Base-by-base conservation (phyloP, 495 filamentous ascomycete genomes). In the Hypoxylon trugodes region DNA sequence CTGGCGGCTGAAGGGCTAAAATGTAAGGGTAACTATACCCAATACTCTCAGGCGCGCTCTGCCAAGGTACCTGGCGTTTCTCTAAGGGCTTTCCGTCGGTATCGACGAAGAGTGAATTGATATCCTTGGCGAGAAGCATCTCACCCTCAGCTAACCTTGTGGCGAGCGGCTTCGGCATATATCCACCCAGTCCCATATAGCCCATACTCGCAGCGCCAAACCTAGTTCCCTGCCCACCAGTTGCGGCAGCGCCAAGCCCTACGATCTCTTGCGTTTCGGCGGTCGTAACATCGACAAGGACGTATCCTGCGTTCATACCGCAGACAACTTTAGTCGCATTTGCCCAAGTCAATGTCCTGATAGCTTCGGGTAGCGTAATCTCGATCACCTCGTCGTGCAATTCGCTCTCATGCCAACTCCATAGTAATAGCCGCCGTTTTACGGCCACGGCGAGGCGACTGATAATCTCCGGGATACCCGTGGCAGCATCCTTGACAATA, bases 21-120 rank as follows among this genome's bases (percentile, higher is more conserved):
- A 99, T 81, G 69, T 97, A 99, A 0, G 95, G 95, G 69, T 99
- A 97, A 36, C 91, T 96, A 69, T 97, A 98, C 35, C 93, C 96
- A 48, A 99, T 86, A 40, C 88, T 85, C 59, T 96, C 93, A 1
- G 95, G 96, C 1, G 93, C 93, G 47, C 86, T 81, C 24, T 87
- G 84, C 95, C 95, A 99, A 7, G 92, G 93, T 22, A 98, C 86
- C 75, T 97, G 94, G 36, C 90, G 83, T 69, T 91, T 89, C 15
- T 94, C 90, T 2, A 96, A 70, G 0, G 92, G 82, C 55, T 91
- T 92, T 1, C 93, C 96, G 6, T 92, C 82, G 19, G 85, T 82
- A 54, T 96, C 87, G 56, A 96, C 90, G 66, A 98, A 99, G 36
- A 96, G 79, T 0, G 93, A 96, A 69, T 97, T 96, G 68, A 97